Evolutionary conservation across 495 filamentous ascomycete genomes (phyloP).

Genomic region (Aspergillus egyptiacus): DNA sequence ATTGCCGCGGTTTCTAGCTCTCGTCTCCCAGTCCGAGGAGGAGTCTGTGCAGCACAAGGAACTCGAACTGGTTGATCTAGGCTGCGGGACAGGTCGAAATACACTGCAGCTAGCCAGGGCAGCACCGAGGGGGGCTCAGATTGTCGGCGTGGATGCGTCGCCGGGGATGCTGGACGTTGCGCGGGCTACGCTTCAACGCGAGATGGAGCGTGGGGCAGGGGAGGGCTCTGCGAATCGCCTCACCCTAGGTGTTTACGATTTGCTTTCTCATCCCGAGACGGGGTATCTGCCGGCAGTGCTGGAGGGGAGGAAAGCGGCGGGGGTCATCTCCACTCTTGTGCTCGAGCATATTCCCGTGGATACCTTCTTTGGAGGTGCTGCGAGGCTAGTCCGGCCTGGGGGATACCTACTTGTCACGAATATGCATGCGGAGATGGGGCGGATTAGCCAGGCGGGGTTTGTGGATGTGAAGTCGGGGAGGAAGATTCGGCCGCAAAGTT

Average conservation of each 20-base stretch:
- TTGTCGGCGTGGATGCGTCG: constrained; percentile 48
- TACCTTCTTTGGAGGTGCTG: constrained; percentile 50
- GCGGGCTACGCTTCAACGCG: constrained; percentile 15
- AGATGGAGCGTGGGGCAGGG: background rate
- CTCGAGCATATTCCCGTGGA: constrained; percentile 59
- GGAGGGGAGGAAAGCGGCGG: constrained; percentile 24
- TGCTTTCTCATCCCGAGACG: constrained; percentile 21
- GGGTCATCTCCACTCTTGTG: constrained; percentile 60
- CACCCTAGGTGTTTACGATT: constrained; percentile 23
- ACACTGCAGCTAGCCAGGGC: constrained; percentile 49
- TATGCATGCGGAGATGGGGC: constrained; percentile 69
- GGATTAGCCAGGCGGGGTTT: constrained; percentile 60
- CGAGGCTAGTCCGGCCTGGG: constrained; percentile 41
- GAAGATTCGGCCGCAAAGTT: constrained; percentile 61
- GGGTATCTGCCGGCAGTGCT: constrained; percentile 13
- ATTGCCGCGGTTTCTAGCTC: constrained; percentile 48
- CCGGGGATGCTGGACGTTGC: constrained; percentile 54
- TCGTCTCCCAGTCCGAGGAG: constrained; percentile 14
- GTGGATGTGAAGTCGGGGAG: constrained; percentile 48
- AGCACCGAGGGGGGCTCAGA: constrained; percentile 18
- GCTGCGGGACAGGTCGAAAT: constrained; percentile 67
- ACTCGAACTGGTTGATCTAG: constrained; percentile 50
- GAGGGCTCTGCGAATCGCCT: constrained; percentile 1
- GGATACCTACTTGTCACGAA: constrained; percentile 60
- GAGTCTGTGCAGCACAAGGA: constrained; percentile 13